Evolutionary conservation across 352 stramenopile genomes (phyloP).

Genomic region (Pythium myriotylum): DNA sequence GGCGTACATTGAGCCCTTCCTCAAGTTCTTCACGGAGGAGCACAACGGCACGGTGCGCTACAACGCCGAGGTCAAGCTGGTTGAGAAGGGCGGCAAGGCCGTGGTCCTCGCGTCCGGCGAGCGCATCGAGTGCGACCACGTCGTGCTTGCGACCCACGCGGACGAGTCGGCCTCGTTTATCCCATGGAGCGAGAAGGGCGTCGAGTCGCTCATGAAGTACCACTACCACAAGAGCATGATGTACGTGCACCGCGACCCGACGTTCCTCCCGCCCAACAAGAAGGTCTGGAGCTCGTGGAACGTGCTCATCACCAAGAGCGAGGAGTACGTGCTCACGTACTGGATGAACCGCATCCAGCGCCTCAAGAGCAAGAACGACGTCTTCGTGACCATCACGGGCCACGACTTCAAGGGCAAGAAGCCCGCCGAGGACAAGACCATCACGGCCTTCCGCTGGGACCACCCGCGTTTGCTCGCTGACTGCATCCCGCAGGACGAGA

Average conservation of each 20-base stretch:
- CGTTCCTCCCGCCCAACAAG: slow-evolving; percentile 72
- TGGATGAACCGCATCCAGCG: slow-evolving; percentile 91
- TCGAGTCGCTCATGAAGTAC: slow-evolving; percentile 77
- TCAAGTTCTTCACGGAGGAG: slow-evolving; percentile 84
- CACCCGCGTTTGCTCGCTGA: slow-evolving; percentile 82
- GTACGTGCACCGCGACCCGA: slow-evolving; percentile 81
- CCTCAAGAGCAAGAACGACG: slow-evolving; percentile 83
- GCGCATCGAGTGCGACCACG: slow-evolving; percentile 82
- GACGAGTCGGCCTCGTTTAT: slow-evolving; percentile 80
- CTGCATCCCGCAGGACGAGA: slow-evolving; percentile 85
- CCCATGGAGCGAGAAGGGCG: slow-evolving; percentile 63
- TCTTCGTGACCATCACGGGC: slow-evolving; percentile 87
- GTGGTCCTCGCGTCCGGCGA: slow-evolving; percentile 74
- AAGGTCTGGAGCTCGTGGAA: slow-evolving; percentile 88
- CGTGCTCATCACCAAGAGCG: slow-evolving; percentile 81
- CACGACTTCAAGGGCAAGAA: slow-evolving; percentile 70
- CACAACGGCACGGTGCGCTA: slow-evolving; percentile 81
- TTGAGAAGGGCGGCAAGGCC: slow-evolving; percentile 80
- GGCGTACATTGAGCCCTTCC: slow-evolving; percentile 82
- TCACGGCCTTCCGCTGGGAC: slow-evolving; percentile 86
- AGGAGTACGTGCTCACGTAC: slow-evolving; percentile 88
- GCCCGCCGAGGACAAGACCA: slow-evolving; percentile 48
- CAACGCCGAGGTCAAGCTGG: slow-evolving; percentile 61
- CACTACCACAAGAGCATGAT: slow-evolving; percentile 90
- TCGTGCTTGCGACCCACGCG: slow-evolving; percentile 82